A percentile compares a stretch with the other conserved stretches of the same genome.
phyloP scores from a whole-genome alignment of 176 grass and related monocot genomes.

The Miscanthus lutarioriparius region DNA sequence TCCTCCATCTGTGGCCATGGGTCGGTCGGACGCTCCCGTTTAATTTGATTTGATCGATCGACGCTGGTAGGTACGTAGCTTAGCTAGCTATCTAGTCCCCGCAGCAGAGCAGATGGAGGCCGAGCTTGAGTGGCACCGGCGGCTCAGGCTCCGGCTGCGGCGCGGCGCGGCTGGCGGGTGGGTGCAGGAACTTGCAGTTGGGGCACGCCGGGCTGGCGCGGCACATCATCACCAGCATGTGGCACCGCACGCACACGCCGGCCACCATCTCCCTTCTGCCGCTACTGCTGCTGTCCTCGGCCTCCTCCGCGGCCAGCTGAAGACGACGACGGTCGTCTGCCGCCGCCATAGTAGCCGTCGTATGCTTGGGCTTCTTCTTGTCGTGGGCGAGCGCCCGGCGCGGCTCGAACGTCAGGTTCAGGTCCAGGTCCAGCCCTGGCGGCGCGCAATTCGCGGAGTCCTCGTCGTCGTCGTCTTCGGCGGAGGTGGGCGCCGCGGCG shows the following conservation, averaged over 20 bases:
- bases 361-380: neutral
- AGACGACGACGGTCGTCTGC: neutral
- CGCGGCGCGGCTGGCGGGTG: conserved; percentile 18
- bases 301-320: neutral
- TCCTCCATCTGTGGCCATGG: neutral
- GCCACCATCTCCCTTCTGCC: conserved; percentile 78
- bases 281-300: neutral
- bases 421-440: conserved; percentile 63
- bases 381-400: neutral
- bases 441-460: conserved; percentile 28
- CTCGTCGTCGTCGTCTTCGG: conserved; percentile 4
- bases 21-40: neutral
- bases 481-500: neutral
- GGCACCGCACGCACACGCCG: conserved; percentile 78
- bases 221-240: conserved; percentile 92
- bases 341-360: neutral
- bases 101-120: conserved; percentile 68
- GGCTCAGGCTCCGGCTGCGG: conserved; percentile 1
- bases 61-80: neutral
- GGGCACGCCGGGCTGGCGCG: conserved; percentile 73
- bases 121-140: conserved; percentile 54
- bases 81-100: conserved; percentile 42
- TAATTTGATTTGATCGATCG: neutral
- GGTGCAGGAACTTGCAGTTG: conserved; percentile 94
- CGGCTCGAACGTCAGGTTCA: conserved; percentile 66